Evolutionary conservation across 345 rosid species (phyloP), one percentile per base, ranked within the genome.

Genomic region (Syzygium aqueum): DNA sequence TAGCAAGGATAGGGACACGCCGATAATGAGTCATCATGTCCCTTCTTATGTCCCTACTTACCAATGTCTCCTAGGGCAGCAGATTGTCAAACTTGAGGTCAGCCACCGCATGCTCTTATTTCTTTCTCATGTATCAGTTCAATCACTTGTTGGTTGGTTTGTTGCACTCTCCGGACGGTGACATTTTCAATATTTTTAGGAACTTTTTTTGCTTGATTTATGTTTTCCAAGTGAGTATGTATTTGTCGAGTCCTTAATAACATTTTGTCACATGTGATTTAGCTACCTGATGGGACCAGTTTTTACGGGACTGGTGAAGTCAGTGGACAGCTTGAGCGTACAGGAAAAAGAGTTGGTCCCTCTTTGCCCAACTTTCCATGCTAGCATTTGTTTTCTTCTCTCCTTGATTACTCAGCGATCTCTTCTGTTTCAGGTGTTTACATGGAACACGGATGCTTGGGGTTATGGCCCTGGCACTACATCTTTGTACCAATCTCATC

Each of bases 261-360:
- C 7, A 22, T 73, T 37, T 37, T 37, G 11, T 33, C 37, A 73
- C 49, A 9, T 73, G 4, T 19, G 85, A 53, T 91, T 77, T 89
- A 97, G 99, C 91, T 97, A 91, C 93, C 98, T 86, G 90, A 77
- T 88, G 99, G 98, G 49, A 96, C 98, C 27, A 93, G 96, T 21
- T 93, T 97, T 89, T 97, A 97, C 89, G 99, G 99, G 88, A 96
- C 97, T 40, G 99, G 99, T 53, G 99, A 97, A 96, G 99, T 93
- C 90, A 93, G 98, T 91, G 99, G 99, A 52, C 95, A 91, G 89
- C 93, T 97, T 85, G 99, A 97, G 94, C 96, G 99, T 67, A 94
- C 98, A 1, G 99, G 98, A 50, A 97, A 92, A 88, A 91, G 98
- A 89, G 99, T 95, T 77, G 89, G 98, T 90, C 85, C 21, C 23